Base-by-base conservation (phyloP, 2,329 filamentous ascomycete genomes). In the Colletotrichum tropicale region DNA sequence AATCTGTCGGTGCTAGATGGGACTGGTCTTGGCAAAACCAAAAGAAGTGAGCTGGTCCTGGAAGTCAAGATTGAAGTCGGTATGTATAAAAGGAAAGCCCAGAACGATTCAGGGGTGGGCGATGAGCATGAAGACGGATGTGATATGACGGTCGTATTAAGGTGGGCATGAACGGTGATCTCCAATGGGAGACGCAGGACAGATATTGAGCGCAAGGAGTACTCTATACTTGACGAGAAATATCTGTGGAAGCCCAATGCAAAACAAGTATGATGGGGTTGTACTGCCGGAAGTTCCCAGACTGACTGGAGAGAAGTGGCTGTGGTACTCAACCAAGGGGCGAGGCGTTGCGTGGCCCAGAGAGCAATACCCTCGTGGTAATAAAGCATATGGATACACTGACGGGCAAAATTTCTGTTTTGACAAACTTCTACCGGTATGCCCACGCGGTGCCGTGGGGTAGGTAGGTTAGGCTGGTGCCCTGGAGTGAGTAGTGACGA, bases 71-170 rank as follows among this genome's bases (percentile, higher is more conserved):
- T 18, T 30, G 43, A 43, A 26, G 21, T 55, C 43, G n/a, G 48
- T 28, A 30, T 43, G 38, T 52, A 21, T 52, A 38, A 52, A 18
- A 34, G 21, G 55, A 52, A 15, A 28, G 36, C 6, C 60, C 58
- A 43, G 67, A 36, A 28, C 56, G 24, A 38, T 18, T 60, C 13
- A 69, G 38, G 58, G 38, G 21, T 52, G 3, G 21, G 30, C 21
- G 38, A 65, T 18, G 36, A 60, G 73, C 69, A 68, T 67, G 62
- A 73, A 75, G 43, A 36, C 61, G 43, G 26, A 21, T 58, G 34
- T 65, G 32, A 68, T 75, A 75, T 75, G 58, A 75, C 58, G 58
- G 70, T 26, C 64, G 58, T 73, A 26, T 43, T 36, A 73, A 75
- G 64, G 48, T 69, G 64, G 61, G 56, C 60, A 28, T 10, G 30